A percentile compares a stretch with the other conserved stretches of the same genome.
Evolutionary conservation across 176 grass and related monocot genomes (phyloP).

Genomic region (Echinochloa phyllopogon): DNA sequence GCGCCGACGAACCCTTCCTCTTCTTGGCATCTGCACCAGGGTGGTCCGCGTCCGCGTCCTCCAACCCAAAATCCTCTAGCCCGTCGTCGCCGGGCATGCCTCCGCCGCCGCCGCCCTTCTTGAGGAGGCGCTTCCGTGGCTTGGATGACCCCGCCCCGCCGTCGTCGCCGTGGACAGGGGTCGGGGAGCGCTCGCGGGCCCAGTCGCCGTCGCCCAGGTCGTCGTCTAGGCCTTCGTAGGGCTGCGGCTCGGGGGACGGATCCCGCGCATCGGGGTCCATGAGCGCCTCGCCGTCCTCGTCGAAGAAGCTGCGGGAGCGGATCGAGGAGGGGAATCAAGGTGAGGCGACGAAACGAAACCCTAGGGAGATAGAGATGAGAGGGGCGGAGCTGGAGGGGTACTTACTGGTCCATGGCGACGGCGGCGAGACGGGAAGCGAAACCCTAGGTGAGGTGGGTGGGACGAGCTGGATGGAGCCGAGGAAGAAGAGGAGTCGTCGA

Average conservation of each 20-base stretch:
- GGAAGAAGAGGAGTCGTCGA: not conserved
- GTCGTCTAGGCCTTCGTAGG: conserved; percentile 59
- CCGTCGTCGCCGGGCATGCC: conserved; percentile 45
- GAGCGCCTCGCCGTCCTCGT: conserved; percentile 85
- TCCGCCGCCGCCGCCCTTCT: conserved; percentile 52
- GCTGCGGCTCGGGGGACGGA: conserved; percentile 25
- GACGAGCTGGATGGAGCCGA: not conserved
- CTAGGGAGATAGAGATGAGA: not conserved
- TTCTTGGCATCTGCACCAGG: conserved; percentile 39
- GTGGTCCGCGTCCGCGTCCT: conserved; percentile 41
- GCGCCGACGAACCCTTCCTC: conserved; percentile 54
- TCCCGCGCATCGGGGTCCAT: conserved; percentile 69
- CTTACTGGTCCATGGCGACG: conserved; percentile 51
- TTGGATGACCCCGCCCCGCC: conserved; percentile 50
- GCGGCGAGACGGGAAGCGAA: conserved; percentile 19
- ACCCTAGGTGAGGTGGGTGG: conserved; percentile 34
- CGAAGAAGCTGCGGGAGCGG: conserved; percentile 56
- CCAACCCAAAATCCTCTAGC: conserved; percentile 60
- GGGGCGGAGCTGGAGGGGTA: not conserved
- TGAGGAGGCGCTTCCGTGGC: conserved; percentile 79
- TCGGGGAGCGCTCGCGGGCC: conserved; percentile 67
- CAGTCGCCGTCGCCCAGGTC: conserved; percentile 56
- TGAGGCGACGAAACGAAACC: conserved; percentile 22
- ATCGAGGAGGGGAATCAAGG: not conserved
- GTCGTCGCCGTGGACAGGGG: conserved; percentile 68